A percentile compares a stretch with the other conserved stretches of the same genome.
These are phyloP conservation scores for Yamadazyma akitaensis DNA, from an alignment of 805 yeast genomes.

Conservation along the genomic window DNA sequence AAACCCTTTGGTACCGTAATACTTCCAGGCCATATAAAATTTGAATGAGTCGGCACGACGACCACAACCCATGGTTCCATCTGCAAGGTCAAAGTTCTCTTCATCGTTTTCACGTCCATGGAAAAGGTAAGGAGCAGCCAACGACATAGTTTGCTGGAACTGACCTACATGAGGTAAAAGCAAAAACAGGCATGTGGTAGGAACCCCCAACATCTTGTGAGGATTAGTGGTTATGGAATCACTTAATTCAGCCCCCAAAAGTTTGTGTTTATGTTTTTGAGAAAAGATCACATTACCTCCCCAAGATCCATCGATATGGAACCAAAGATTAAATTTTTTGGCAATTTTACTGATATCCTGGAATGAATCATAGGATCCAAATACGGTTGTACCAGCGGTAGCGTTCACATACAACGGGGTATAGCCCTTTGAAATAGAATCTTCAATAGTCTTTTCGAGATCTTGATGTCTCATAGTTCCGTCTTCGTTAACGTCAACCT, in stretches of 20 bases:
- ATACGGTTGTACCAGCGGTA: slow-evolving; percentile 88
- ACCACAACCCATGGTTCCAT: slow-evolving; percentile 92
- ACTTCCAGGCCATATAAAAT: slow-evolving; percentile 76
- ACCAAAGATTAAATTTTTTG: slow-evolving; percentile 58
- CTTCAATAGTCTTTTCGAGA: slow-evolving; percentile 43
- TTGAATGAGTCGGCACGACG: slow-evolving; percentile 80
- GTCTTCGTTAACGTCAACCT: slow-evolving; percentile 51
- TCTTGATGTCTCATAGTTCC: slow-evolving; percentile 56
- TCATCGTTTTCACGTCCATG: slow-evolving; percentile 53
- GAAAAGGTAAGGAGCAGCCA: slow-evolving; percentile 77
- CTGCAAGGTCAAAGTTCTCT: slow-evolving; percentile 73
- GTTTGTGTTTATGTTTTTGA: slow-evolving; percentile 36
- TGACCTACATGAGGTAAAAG: slow-evolving; percentile 63
- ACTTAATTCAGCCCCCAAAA: slow-evolving; percentile 63
- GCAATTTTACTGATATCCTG: slow-evolving; percentile 53
- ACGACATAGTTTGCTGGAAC: slow-evolving; percentile 70
- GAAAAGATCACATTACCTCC: slow-evolving; percentile 83
- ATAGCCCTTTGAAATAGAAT: slow-evolving; percentile 49
- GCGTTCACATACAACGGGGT: slow-evolving; percentile 76
- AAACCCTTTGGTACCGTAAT: slow-evolving; percentile 70
- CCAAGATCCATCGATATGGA: slow-evolving; percentile 89
- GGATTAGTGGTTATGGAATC: slow-evolving; percentile 80
- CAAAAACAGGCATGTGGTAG: slow-evolving; percentile 71
- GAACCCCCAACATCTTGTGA: slow-evolving; percentile 87
- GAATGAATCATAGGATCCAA: slow-evolving; percentile 77